A percentile compares a stretch with the other conserved stretches of the same genome.
These are phyloP conservation scores for Cudoniella acicularis DNA, from an alignment of 495 filamentous ascomycete species.

Conservation along the genomic window DNA sequence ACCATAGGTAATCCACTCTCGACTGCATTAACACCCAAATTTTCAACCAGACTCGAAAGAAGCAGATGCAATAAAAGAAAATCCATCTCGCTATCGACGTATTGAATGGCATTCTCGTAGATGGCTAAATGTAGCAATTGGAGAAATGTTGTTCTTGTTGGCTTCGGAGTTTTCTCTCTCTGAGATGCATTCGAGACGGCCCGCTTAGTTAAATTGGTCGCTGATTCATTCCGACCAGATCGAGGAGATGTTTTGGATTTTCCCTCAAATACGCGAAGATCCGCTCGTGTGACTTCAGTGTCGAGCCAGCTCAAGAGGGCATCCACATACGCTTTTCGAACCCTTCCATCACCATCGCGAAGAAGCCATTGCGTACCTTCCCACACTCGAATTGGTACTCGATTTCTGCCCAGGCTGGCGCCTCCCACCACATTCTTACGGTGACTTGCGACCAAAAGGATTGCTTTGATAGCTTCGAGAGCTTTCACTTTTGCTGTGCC, in stretches of 20 bases:
- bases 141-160: constrained; percentile 64
- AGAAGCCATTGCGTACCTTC: constrained; percentile 89
- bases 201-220: constrained; percentile 49
- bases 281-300: constrained; percentile 67
- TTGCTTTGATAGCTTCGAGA: constrained; percentile 74
- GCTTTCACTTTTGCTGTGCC: constrained; percentile 70
- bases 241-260: constrained; percentile 34
- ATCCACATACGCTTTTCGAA: constrained; percentile 79
- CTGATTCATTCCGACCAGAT: constrained; percentile 21
- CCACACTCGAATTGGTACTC: constrained; percentile 76
- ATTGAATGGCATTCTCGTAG: constrained; percentile 78
- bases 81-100: constrained; percentile 64
- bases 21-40: constrained; percentile 81
- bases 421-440: constrained; percentile 54
- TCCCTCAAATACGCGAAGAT: constrained; percentile 59
- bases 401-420: constrained; percentile 62
- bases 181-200: constrained; percentile 66
- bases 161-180: constrained; percentile 53
- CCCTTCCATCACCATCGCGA: constrained; percentile 68
- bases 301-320: constrained; percentile 78
- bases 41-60: constrained; percentile 64
- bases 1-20: constrained; percentile 82
- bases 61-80: constrained; percentile 72
- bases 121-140: constrained; percentile 81
- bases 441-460: constrained; percentile 73